Base-by-base conservation (phyloP, 768 basidiomycete genomes). In the Hericium rajendrae region DNA sequence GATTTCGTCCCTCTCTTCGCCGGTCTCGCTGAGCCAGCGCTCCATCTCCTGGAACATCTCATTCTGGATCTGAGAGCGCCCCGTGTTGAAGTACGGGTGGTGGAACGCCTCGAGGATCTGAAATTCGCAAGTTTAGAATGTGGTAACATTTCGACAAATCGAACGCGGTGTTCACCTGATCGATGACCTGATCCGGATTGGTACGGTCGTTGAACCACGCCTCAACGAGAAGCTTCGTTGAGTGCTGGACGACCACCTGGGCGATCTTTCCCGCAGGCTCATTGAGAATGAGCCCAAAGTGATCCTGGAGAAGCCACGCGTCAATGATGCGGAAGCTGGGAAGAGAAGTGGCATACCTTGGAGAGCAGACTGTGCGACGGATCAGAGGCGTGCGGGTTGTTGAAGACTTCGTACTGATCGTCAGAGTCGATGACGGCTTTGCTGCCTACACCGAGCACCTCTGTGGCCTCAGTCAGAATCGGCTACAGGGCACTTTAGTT, bases 231-330 rank as follows among this genome's bases (percentile, higher is more conserved):
- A 80, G 70, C 54, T 78, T 78, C 54, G 85, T 83, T 12, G 73
- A 70, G 66, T 88, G 69, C 62, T 81, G 78, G 12, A 87, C 85
- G 13, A 90, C 78, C 26, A 85, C 68, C 64, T 80, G 76, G 8
- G 86, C 86, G 52, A 88, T 81, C 66, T 85, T 83, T 3, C 86
- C 86, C 11, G 86, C 86, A 0, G 86, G 85, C 64, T 87, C 84
- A 66, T 88, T 88, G 53, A 87, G 72, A 54, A 86, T 83, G 46
- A 86, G 76, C 4, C 74, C 79, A 64, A 88, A 86, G 68, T 88
- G 85, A 65, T 87, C 86, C 82, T 85, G 57, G 3, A 38, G 13
- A 6, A 32, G 9, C 32, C 9, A 2, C 8, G 6, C 15, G 4
- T 6, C 12, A 38, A 11, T 22, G 22, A 37, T 5, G 13, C 18